Percentiles rank a stretch among this genome's conserved stretches.
Evolutionary conservation across 129 eudicot species (phyloP).

Genomic region (Pittosporum tobira): DNA sequence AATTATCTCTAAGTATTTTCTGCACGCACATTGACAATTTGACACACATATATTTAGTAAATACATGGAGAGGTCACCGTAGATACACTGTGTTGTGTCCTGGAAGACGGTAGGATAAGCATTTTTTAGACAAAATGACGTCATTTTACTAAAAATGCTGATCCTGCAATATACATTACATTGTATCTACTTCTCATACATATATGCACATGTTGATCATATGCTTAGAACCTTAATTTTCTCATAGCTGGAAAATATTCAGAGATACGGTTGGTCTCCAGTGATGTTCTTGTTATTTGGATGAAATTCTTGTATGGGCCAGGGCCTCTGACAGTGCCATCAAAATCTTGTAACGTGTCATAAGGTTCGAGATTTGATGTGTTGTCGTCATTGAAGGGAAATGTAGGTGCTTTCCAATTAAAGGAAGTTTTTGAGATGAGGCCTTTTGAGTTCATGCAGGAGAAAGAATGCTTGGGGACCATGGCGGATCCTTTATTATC

Average conservation of each 20-base stretch:
- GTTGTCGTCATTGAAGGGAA: slow-evolving; percentile 24
- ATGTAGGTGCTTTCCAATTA: slow-evolving; percentile 43
- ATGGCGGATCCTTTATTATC: slow-evolving; percentile 36
- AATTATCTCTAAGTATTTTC: too few species aligned
- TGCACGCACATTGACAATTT: too few species aligned
- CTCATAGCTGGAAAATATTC: slow-evolving; percentile 47
- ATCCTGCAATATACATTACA: too few species aligned
- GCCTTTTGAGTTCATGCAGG: slow-evolving; percentile 63
- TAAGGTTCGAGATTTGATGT: slow-evolving; percentile 50
- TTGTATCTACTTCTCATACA: too few species aligned
- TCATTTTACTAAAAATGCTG: too few species aligned
- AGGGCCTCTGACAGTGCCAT: slow-evolving; percentile 39
- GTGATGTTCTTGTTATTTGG: slow-evolving; percentile 57
- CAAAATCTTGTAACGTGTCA: slow-evolving; percentile 40
- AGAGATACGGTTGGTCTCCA: slow-evolving; percentile 43
- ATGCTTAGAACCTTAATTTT: slow-evolving; percentile 49
- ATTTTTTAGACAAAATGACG: too few species aligned
- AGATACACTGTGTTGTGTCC: too few species aligned
- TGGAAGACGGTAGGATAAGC: too few species aligned
- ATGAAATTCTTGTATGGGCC: slow-evolving; percentile 77
- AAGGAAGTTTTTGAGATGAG: slow-evolving; percentile 52
- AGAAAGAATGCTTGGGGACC: slow-evolving; percentile 31
- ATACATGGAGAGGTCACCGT: too few species aligned
- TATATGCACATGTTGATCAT: too few species aligned
- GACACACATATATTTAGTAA: too few species aligned